Evolutionary conservation across 805 yeast genomes (phyloP), one percentile per base, ranked within the genome.

Genomic region (Hagleromyces aurorensis): DNA sequence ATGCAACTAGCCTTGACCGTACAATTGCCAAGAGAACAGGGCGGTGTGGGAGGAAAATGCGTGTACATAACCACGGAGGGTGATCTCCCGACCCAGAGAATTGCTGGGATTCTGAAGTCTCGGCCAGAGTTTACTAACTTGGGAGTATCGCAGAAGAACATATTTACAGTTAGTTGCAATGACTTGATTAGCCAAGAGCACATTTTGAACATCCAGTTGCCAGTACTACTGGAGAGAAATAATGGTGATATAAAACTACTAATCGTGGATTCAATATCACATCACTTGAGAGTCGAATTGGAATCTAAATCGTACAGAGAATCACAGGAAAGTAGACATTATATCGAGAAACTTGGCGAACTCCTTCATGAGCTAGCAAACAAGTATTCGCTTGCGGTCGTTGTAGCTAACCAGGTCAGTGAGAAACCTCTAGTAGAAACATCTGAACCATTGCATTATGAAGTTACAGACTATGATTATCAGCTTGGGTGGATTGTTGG

Each of bases 61-160:
- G 70, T 86, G n/a, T 79, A 69, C 45, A 73, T 87, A 0, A 70
- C 85, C 0, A 87, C 96, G 0, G 96, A 87, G 49, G 70, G 81
- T 3, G 70, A 72, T 10, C 44, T 83, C 17, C 81, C 81, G 36
- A 79, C 91, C 0, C 62, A 65, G 26, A 57, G 96, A 34, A 52
- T 86, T 24, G 48, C 60, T n/a, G 69, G 70, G 36, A 62, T 76
- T 36, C 46, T 69, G 15, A 35, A 56, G 3, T 55, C 61, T 2
- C 61, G 45, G 20, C 29, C 35, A 2, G 39, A 43, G 9, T 38
- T 58, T 25, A 57, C 55, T n/a, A 51, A 61, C 16, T 41, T 42
- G n/a, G 54, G 52, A 15, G 67, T 69, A 8, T 50, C 60, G 3
- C 59, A 52, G 11, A 52, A 56, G 8, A 54, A 62, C 27, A 62